A percentile compares a stretch with the other conserved stretches of the same genome.
Conservation (phyloP, 345 rosid genomes). For the Dovyalis caffra region DNA sequence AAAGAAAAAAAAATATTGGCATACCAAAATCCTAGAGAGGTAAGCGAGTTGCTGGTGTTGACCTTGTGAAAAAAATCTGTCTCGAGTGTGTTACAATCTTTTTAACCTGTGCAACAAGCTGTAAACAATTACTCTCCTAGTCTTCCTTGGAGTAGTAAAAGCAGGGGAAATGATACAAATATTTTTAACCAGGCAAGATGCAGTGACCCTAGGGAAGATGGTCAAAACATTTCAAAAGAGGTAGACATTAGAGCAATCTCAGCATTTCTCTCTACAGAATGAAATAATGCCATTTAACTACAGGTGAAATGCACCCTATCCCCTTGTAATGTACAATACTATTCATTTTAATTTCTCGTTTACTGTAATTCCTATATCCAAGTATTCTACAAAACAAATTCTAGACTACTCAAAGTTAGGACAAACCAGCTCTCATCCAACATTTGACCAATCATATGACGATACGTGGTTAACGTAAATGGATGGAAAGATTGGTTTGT, state of each 20-base stretch:
- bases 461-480: too few species aligned
- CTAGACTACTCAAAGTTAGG: too few species aligned
- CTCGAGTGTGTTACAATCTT: background rate
- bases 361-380: too few species aligned
- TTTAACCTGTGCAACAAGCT: slow-evolving; percentile 5
- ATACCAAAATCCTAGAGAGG: background rate
- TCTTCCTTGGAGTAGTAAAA: too few species aligned
- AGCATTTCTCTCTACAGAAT: background rate
- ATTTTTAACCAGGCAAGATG: background rate
- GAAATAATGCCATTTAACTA: background rate
- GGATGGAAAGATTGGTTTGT: too few species aligned
- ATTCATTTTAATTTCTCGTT: too few species aligned
- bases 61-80: background rate
- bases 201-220: background rate
- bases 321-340: too few species aligned
- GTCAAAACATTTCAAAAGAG: background rate
- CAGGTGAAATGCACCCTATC: too few species aligned
- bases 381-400: too few species aligned
- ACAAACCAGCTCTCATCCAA: too few species aligned
- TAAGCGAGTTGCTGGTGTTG: background rate
- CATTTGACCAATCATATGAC: too few species aligned
- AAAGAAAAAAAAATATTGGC: too few species aligned
- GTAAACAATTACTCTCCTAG: background rate
- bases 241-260: background rate
- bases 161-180: background rate